Evolutionary conservation across 148 eudicot genomes (phyloP).

Genomic region (Nepenthes gracilis): DNA sequence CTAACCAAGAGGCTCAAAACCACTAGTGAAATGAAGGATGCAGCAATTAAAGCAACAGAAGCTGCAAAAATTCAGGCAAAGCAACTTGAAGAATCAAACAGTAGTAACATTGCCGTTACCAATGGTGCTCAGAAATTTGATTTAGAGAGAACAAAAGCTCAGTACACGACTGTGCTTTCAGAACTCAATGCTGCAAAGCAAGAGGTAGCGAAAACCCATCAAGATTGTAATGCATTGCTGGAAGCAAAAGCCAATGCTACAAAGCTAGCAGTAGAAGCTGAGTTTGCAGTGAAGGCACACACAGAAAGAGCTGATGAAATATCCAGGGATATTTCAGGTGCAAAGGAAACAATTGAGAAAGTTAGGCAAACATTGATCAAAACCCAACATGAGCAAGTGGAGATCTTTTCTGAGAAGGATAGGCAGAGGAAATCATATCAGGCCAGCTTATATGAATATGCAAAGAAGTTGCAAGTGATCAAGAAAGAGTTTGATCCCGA

Average conservation of each 20-base stretch:
- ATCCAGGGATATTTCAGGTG: slow-evolving; percentile 26
- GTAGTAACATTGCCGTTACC: slow-evolving; percentile 5
- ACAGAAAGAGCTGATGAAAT: slow-evolving; percentile 28
- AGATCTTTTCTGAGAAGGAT: slow-evolving; percentile 39
- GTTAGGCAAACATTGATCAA: slow-evolving; percentile 28
- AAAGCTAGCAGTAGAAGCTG: slow-evolving; percentile 45
- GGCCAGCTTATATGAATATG: slow-evolving; percentile 37
- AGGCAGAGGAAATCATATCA: slow-evolving; percentile 31
- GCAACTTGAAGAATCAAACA: slow-evolving; percentile 31
- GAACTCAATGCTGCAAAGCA: too few relatives aligned
- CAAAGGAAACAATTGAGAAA: slow-evolving; percentile 35
- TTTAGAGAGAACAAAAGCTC: slow-evolving; percentile 36
- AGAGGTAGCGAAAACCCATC: too few relatives aligned
- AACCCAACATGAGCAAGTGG: slow-evolving; percentile 35
- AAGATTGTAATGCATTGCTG: too few relatives aligned
- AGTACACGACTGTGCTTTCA: slow-evolving; percentile 17
- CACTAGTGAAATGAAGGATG: slow-evolving; percentile 31
- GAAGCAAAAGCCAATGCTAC: too few relatives aligned
- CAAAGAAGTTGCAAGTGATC: slow-evolving; percentile 31
- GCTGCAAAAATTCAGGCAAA: slow-evolving; percentile 30
- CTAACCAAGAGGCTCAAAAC: slow-evolving; percentile 38
- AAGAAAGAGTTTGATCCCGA: slow-evolving; percentile 35
- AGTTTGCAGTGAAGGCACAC: slow-evolving; percentile 27
- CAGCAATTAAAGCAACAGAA: slow-evolving; percentile 38
- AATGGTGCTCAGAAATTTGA: slow-evolving; percentile 28